Conservation (phyloP, 192 early-diverging fungal species). For the Rhizophagus clarus region DNA sequence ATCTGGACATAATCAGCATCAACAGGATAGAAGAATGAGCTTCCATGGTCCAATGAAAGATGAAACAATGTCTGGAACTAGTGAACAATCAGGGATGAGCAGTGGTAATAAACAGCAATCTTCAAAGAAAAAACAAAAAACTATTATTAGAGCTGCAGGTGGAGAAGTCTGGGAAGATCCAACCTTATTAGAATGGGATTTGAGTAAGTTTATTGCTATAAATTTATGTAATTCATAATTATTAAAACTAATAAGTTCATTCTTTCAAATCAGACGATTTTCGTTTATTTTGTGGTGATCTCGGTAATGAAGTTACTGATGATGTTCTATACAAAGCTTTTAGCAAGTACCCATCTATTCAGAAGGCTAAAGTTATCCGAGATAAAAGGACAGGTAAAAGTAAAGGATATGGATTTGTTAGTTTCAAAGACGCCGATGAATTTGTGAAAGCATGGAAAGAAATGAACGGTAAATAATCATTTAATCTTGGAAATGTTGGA, state of each 20-base stretch:
- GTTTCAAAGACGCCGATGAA: constrained; percentile 89
- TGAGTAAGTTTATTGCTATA: constrained; percentile 47
- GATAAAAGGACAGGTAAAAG: constrained; percentile 86
- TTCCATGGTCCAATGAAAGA: constrained; percentile 11
- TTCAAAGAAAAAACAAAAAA: constrained; percentile 35
- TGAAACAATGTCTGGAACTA: constrained; percentile 5
- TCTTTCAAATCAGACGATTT: constrained; percentile 71
- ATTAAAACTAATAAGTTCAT: background rate
- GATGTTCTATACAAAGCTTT: constrained; percentile 81
- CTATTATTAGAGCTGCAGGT: constrained; percentile 78
- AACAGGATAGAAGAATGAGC: constrained; percentile 10
- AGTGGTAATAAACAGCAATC: background rate
- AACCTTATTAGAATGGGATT: constrained; percentile 84
- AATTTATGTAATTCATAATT: too few relatives aligned
- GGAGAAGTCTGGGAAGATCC: constrained; percentile 94
- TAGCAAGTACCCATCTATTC: constrained; percentile 82
- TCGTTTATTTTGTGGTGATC: constrained; percentile 90
- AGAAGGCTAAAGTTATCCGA: constrained; percentile 78
- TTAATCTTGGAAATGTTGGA: background rate
- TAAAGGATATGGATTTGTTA: constrained; percentile 93
- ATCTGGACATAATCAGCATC: background rate
- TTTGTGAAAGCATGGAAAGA: constrained; percentile 92
- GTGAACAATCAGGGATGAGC: background rate
- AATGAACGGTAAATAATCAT: constrained; percentile 77
- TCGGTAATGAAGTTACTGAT: constrained; percentile 92